A percentile compares a stretch with the other conserved stretches of the same genome.
Conservation (phyloP, 140 eudicot species). For the Cichorium intybus region DNA sequence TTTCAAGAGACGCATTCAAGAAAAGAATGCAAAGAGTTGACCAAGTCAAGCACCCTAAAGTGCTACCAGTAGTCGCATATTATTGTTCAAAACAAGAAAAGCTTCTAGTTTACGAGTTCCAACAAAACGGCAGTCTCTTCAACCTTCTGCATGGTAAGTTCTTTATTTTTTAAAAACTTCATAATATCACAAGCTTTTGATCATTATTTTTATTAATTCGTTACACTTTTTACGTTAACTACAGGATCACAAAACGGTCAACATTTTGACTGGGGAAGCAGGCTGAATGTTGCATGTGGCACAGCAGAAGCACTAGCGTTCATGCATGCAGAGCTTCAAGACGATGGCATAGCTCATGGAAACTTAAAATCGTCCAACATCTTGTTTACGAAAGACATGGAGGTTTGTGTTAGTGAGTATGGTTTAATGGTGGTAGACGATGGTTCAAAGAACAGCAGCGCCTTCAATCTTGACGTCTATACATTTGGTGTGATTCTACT, state of each 20-base stretch:
- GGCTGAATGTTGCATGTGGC: constrained; percentile 49
- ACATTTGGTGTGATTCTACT: constrained; percentile 66
- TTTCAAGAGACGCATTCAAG: constrained; percentile 56
- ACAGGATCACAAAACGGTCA: constrained; percentile 60
- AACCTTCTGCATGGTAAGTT: constrained; percentile 66
- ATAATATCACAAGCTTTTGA: not conserved
- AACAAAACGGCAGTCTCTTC: constrained; percentile 64
- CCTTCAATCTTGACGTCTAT: constrained; percentile 42
- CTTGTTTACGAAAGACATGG: constrained; percentile 45
- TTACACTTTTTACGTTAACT: not conserved
- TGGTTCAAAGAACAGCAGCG: constrained; percentile 14
- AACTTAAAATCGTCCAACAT: constrained; percentile 78
- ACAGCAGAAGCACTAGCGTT: constrained; percentile 52
- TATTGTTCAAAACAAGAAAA: constrained; percentile 76
- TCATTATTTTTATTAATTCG: not conserved
- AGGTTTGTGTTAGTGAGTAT: constrained; percentile 61
- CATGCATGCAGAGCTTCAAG: constrained; percentile 64
- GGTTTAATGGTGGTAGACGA: constrained; percentile 54
- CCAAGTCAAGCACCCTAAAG: constrained; percentile 52
- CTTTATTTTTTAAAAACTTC: not conserved
- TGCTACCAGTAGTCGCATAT: constrained; percentile 56
- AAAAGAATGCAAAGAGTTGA: constrained; percentile 65
- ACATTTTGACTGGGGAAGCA: constrained; percentile 60
- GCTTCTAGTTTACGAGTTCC: constrained; percentile 70
- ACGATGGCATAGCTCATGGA: constrained; percentile 61